Conservation (phyloP, 345 rosid genomes). For the Conringia planisiliqua region DNA sequence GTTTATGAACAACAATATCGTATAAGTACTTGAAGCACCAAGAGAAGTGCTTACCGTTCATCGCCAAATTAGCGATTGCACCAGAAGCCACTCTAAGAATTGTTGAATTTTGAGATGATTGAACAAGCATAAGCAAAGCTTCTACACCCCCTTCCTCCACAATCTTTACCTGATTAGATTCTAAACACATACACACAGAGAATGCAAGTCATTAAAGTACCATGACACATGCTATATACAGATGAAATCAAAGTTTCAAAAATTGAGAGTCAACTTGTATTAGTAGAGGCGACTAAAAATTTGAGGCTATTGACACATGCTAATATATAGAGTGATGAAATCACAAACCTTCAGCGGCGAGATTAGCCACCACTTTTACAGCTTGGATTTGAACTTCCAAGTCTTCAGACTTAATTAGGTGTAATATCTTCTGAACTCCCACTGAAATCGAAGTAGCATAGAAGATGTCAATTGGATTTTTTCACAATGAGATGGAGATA, state of each 20-base stretch:
- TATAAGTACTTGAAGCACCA: constrained; percentile 9
- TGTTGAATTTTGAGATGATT: constrained; percentile 65
- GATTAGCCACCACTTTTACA: constrained; percentile 91
- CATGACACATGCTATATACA: not conserved
- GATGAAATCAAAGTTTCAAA: not conserved
- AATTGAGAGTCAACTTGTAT: not conserved
- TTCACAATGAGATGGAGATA: not conserved
- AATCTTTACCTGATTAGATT: constrained; percentile 74
- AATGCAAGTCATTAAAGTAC: constrained; percentile 5
- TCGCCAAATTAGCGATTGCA: constrained; percentile 93
- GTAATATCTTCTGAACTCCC: constrained; percentile 82
- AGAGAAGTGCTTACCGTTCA: constrained; percentile 62
- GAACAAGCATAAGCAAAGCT: constrained; percentile 67
- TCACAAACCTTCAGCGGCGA: constrained; percentile 87
- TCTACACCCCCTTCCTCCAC: constrained; percentile 95
- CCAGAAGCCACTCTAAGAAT: constrained; percentile 95
- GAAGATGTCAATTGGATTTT: constrained; percentile 15
- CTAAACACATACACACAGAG: constrained; percentile 40
- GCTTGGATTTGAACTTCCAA: constrained; percentile 85
- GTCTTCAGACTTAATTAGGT: constrained; percentile 75
- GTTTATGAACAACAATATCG: not conserved
- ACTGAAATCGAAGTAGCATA: constrained; percentile 44
- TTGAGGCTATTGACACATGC: not conserved
- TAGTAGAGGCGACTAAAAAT: not conserved
- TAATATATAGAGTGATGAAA: constrained; percentile 6